Percentiles rank a stretch among this genome's conserved stretches.
Conservation (phyloP, 2,329 filamentous ascomycete species). For the Colletotrichum endophyticum region DNA sequence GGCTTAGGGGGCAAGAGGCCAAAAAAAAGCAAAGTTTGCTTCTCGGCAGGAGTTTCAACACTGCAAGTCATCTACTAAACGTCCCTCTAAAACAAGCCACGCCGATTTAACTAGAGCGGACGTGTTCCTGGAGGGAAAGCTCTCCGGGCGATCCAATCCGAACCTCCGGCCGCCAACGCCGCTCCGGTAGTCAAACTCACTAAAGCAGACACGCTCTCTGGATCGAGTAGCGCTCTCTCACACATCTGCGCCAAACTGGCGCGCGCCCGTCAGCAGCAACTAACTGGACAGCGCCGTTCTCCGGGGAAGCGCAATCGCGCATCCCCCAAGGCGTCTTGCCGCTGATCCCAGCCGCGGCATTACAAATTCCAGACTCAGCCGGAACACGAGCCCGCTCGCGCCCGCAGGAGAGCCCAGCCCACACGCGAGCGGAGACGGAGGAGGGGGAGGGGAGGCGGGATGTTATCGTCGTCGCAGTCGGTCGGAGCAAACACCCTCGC, state of each 20-base stretch:
- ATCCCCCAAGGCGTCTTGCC: background rate
- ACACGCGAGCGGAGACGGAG: background rate
- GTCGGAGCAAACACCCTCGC: background rate
- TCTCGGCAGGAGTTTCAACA: background rate
- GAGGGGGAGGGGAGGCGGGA: background rate
- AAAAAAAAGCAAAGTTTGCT: background rate
- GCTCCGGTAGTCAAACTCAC: background rate
- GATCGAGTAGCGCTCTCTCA: background rate
- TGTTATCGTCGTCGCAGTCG: background rate
- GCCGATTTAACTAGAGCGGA: background rate
- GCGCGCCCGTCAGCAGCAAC: background rate
- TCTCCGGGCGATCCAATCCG: background rate
- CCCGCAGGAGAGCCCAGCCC: background rate
- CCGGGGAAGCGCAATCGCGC: background rate
- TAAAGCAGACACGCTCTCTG: background rate
- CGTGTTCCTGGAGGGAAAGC: background rate
- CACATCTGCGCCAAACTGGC: background rate
- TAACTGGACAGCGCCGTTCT: background rate
- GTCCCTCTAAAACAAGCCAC: background rate
- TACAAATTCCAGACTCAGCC: background rate
- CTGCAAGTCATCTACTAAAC: background rate
- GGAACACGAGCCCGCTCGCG: background rate
- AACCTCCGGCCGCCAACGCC: background rate
- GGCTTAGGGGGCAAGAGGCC: background rate
- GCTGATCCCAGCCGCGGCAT: background rate